These are phyloP conservation scores for Diaporthe caulivora DNA, from an alignment of 2,329 filamentous ascomycete species.

Conservation along the genomic window DNA sequence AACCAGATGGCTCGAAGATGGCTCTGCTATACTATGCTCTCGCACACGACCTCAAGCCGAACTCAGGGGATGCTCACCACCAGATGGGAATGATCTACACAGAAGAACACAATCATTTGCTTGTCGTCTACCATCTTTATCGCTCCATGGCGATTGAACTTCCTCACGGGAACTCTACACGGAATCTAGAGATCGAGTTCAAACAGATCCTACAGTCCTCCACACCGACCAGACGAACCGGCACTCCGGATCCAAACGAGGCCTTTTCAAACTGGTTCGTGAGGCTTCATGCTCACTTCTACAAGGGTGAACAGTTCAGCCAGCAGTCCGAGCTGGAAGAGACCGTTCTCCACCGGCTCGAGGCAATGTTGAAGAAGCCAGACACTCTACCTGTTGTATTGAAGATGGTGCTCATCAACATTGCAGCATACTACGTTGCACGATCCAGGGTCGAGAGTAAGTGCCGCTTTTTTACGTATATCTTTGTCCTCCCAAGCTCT, in stretches of 20 bases:
- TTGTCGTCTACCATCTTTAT: conserved; percentile 91
- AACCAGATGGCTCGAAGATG: conserved; percentile 80
- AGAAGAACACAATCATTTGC: conserved; percentile 82
- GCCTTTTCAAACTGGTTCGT: conserved; percentile 86
- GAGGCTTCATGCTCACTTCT: conserved; percentile 86
- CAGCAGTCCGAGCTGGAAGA: conserved; percentile 86
- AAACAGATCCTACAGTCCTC: conserved; percentile 60
- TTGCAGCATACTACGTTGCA: conserved; percentile 84
- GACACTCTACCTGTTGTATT: conserved; percentile 75
- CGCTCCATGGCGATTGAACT: conserved; percentile 80
- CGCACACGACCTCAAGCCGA: conserved; percentile 82
- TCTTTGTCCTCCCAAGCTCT: not conserved
- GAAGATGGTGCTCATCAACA: conserved; percentile 87
- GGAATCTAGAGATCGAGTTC: conserved; percentile 86
- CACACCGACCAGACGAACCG: conserved; percentile 48
- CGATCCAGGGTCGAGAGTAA: conserved; percentile 69
- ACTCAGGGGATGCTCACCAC: conserved; percentile 86
- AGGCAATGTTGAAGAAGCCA: conserved; percentile 78
- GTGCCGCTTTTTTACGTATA: conserved; percentile 40
- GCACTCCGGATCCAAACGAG: conserved; percentile 67
- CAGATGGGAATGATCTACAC: conserved; percentile 90
- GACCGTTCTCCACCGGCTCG: conserved; percentile 84
- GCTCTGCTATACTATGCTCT: conserved; percentile 88
- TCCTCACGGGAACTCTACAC: conserved; percentile 79
- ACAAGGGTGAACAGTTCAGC: conserved; percentile 79